Evolutionary conservation across 306 rosid genomes (phyloP), one percentile per base, ranked within the genome.

Genomic region (Vigna unguiculata): DNA sequence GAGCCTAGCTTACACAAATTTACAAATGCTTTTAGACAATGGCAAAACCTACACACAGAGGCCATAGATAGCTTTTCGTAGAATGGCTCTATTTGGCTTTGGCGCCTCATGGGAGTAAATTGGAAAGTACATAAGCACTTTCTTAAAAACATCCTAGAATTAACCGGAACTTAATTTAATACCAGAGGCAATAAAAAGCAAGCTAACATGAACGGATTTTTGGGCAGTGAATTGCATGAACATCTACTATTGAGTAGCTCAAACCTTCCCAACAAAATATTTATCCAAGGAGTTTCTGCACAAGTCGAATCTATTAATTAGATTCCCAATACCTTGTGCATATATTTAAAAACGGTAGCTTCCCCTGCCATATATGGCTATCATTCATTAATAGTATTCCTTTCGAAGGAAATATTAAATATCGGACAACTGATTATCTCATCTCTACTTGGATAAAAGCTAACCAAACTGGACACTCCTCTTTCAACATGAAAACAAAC

Each of bases 401-500:
- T 2, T 46, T 20, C 24, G 16, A 72, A 57, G 24, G 9, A 55
- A 36, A 14, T 9, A 38, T 15, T 5, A 40, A 38, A 55, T 16
- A 25, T 22, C 0, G 59, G 49, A 53, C 6, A 47, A 17, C 61
- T 34, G 43, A 20, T 43, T 46, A 58, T 78, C 28, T 34, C n/a
- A 40, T 59, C 19, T 48, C 41, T 10, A 61, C 52, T 13, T 48
- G 63, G 65, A 49, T 62, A 72, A 69, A 16, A 15, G 40, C 47
- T 7, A 71, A 24, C 54, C n/a, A 62, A 58, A 30, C 11, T 20
- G 57, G 20, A 2, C 4, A n/a, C 58, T n/a, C 62, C 52, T 49
- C 72, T 62, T 34, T 54, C 43, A 24, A 38, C 24, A 49, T 15
- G 61, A 71, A 51, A 60, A 60, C 53, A n/a, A 79, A 66, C 72